Evolutionary conservation across 1,139 yeast genomes (phyloP), one percentile per base, ranked within the genome.

Genomic region (Suhomyces anneliseae): DNA sequence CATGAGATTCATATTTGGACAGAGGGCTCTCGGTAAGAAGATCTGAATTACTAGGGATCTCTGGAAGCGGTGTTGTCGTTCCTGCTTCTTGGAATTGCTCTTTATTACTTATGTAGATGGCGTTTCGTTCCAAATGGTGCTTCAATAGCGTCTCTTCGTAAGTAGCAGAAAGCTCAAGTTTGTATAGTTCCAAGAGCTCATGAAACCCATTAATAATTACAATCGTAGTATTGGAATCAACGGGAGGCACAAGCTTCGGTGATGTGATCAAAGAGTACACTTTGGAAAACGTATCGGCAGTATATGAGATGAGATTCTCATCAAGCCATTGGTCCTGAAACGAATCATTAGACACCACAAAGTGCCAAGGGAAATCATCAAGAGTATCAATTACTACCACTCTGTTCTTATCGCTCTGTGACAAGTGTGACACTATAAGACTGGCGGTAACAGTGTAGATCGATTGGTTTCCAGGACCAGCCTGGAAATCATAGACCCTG

Each of bases 101-200:
- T 27, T 47, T 45, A 42, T 64, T 64, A 5, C 51, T 49, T 2
- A 69, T 40, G 12, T 66, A 50, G 0, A 52, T 54, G 7, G 57
- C 40, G 45, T 72, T 65, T 36, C 64, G 58, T 24, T 58, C 64
- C 11, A 70, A 56, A 46, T 71, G 76, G 47, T 61, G 63, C 46
- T 66, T 65, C n/a, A 72, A 57, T 8, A 74, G 53, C 3, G 61
- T 47, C 43, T 71, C 74, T 53, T 74, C 77, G 48, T 73, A 67
- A 3, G 64, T 50, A 1, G 70, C 60, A 1, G 70, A 60, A 11
- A 73, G 48, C 47, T 74, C 74, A 27, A 68, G 54, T 42, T 64
- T 63, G 53, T 74, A 74, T 27, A 65, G 51, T 40, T 74, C 78
- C 8, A 72, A 44, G 12, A 69, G 43, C 39, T 72, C 74, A 54